These are phyloP conservation scores for Limnanthes douglasii DNA, from an alignment of 345 rosid species.

Conservation along the genomic window DNA sequence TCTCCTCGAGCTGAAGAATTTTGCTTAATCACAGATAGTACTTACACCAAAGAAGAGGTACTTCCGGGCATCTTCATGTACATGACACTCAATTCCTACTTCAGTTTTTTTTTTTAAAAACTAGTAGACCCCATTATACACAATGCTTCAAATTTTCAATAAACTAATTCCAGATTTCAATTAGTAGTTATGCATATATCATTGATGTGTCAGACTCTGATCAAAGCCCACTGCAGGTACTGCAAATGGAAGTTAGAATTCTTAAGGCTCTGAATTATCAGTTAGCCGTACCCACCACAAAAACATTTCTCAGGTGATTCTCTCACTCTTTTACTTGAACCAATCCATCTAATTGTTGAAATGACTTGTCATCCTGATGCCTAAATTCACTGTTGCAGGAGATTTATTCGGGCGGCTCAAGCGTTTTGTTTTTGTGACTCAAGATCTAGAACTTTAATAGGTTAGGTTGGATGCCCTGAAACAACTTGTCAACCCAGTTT, in stretches of 20 bases:
- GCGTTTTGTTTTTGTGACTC: too few species aligned
- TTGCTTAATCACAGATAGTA: slow-evolving; percentile 82
- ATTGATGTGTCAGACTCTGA: too few species aligned
- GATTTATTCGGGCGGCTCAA: slow-evolving; percentile 71
- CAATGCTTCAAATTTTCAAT: too few species aligned
- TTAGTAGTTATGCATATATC: too few species aligned
- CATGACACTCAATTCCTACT: neutral
- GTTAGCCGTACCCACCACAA: slow-evolving; percentile 13
- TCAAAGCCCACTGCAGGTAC: slow-evolving; percentile 5
- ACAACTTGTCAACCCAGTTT: too few species aligned
- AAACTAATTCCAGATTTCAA: too few species aligned
- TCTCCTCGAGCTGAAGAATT: slow-evolving; percentile 76
- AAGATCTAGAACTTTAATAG: too few species aligned
- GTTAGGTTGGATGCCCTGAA: too few species aligned
- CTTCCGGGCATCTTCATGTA: neutral
- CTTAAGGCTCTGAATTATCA: slow-evolving; percentile 5
- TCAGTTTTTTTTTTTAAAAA: slow-evolving; percentile 3
- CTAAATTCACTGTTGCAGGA: slow-evolving; percentile 22
- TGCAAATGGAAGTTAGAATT: slow-evolving; percentile 11
- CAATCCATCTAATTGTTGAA: neutral
- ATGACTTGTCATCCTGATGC: neutral
- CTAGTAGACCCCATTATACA: slow-evolving; percentile 1
- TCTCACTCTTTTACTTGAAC: neutral
- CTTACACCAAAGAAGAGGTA: slow-evolving; percentile 66
- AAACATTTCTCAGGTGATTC: slow-evolving; percentile 12